These are phyloP conservation scores for Zymoseptoria brevis DNA, from an alignment of 2,329 filamentous ascomycete genomes.

Conservation along the genomic window DNA sequence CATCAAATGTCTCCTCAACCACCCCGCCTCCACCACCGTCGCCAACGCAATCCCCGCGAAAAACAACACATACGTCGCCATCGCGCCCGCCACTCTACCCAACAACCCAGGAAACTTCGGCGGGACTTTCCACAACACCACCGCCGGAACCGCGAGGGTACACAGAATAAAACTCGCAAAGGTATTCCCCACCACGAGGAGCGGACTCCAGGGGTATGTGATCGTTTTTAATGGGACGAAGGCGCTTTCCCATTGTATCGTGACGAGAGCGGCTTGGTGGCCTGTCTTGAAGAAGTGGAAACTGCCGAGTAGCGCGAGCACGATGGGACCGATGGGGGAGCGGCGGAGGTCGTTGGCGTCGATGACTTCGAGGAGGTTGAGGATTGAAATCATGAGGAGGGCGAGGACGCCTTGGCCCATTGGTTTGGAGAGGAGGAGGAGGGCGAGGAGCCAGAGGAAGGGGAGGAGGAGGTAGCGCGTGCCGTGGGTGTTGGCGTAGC, in stretches of 20 bases:
- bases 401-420: conserved; percentile 84
- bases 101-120: conserved; percentile 59
- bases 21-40: conserved; percentile 83
- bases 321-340: conserved; percentile 70
- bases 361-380: conserved; percentile 62
- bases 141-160: conserved; percentile 67
- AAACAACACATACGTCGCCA: conserved; percentile 70
- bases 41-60: conserved; percentile 76
- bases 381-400: conserved; percentile 78
- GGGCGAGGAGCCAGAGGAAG: conserved; percentile 66
- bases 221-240: conserved; percentile 82
- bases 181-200: conserved; percentile 76
- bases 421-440: conserved; percentile 80
- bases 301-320: conserved; percentile 80
- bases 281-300: conserved; percentile 98
- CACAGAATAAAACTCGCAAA: conserved; percentile 85
- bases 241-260: conserved; percentile 91
- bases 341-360: conserved; percentile 55
- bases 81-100: conserved; percentile 60
- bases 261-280: conserved; percentile 79
- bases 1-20: conserved; percentile 88
- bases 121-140: conserved; percentile 82
- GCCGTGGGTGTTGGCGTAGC: conserved; percentile 89
- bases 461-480: conserved; percentile 80
- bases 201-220: conserved; percentile 79